These are phyloP conservation scores for Tolypocladium nubicola DNA, from an alignment of 2,329 filamentous ascomycete genomes.

Conservation along the genomic window DNA sequence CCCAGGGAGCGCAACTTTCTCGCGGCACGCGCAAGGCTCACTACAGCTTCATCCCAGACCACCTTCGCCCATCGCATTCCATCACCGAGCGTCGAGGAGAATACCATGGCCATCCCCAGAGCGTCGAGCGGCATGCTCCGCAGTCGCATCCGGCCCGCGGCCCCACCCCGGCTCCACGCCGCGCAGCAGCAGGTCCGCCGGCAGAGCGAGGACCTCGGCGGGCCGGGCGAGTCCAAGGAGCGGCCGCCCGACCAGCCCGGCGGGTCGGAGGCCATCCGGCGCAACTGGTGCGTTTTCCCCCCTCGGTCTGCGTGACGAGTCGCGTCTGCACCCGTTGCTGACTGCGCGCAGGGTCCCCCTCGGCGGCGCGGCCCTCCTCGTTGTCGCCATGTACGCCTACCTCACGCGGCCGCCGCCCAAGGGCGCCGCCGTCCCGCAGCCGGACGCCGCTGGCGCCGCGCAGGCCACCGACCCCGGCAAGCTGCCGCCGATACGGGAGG, in stretches of 20 bases:
- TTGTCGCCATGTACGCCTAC: conserved; percentile 16
- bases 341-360: conserved; percentile 15
- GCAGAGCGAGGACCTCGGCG: conserved; percentile 17
- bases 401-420: conserved; percentile 11
- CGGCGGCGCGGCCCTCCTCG: conserved; percentile 14
- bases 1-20: not conserved
- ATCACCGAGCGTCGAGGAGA: not conserved
- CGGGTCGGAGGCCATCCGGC: conserved; percentile 16
- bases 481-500: not conserved
- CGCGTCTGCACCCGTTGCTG: not conserved
- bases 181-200: conserved; percentile 6
- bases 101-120: conserved; percentile 6
- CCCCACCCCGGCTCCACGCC: conserved; percentile 1
- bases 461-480: not conserved
- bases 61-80: not conserved
- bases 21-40: not conserved
- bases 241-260: conserved; percentile 12
- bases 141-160: conserved; percentile 4
- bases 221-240: conserved; percentile 22
- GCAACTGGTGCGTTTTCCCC: conserved; percentile 18
- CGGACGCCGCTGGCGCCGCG: not conserved
- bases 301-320: not conserved
- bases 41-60: not conserved
- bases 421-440: conserved; percentile 1
- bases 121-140: conserved; percentile 6